Conservation (phyloP, 2,329 filamentous ascomycete species). For the Madurella mycetomatis region DNA sequence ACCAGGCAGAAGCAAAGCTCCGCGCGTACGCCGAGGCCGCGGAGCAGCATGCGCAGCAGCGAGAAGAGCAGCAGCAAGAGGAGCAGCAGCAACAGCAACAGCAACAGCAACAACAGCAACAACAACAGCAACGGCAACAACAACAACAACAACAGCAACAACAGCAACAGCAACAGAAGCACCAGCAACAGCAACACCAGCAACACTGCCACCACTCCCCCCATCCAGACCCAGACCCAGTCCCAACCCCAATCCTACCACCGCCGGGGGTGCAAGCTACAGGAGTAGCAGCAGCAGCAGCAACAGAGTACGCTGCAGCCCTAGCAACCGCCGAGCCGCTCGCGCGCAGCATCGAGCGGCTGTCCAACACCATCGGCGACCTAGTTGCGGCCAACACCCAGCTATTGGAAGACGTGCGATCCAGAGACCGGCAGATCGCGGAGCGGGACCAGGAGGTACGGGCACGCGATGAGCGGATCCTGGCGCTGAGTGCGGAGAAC, state of each 20-base stretch:
- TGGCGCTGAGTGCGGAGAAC: conserved; percentile 3
- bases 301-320: neutral
- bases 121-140: neutral
- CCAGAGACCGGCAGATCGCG: conserved; percentile 4
- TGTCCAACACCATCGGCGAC: conserved; percentile 8
- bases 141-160: neutral
- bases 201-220: too few relatives aligned
- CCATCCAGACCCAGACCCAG: too few relatives aligned
- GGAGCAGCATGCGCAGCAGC: neutral
- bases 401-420: conserved; percentile 9
- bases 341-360: conserved; percentile 10
- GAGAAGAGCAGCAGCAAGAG: neutral
- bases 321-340: conserved; percentile 8
- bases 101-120: neutral
- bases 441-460: conserved; percentile 7
- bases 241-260: too few relatives aligned
- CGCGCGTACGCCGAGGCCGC: neutral
- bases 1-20: neutral
- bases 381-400: conserved; percentile 10
- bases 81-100: neutral
- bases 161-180: neutral
- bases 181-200: neutral
- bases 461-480: too few relatives aligned
- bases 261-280: too few relatives aligned
- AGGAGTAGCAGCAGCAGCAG: too few relatives aligned